phyloP scores from a whole-genome alignment of 257 asterid genomes.

The Primulina eburnea region DNA sequence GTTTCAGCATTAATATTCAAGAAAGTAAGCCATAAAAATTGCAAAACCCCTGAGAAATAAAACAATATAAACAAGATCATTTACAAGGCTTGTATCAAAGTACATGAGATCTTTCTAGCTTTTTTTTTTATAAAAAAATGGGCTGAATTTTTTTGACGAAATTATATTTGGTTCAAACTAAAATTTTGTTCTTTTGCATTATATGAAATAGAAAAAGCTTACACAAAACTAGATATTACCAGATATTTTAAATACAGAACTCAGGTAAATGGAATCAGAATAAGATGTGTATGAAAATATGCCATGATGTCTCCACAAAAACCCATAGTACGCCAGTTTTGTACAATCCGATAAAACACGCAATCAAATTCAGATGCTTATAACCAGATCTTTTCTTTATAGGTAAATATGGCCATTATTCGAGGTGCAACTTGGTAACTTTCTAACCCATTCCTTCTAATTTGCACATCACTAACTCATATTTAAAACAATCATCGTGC shows the following conservation, averaged over 20 bases:
- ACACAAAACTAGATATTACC: conserved; percentile 5
- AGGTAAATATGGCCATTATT: too few species aligned
- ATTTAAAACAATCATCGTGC: too few species aligned
- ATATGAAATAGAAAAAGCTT: conserved; percentile 11
- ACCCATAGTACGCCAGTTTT: background rate
- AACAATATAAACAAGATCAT: background rate
- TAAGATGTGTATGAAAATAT: background rate
- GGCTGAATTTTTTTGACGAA: conserved; percentile 3
- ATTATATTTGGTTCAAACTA: background rate
- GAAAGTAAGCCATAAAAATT: background rate
- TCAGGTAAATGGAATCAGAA: conserved; percentile 9
- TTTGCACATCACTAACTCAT: too few species aligned
- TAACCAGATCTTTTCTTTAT: too few species aligned
- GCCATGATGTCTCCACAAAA: background rate
- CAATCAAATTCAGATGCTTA: too few species aligned
- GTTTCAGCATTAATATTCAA: background rate
- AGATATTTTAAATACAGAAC: conserved; percentile 20
- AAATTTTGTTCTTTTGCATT: background rate
- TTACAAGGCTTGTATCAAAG: conserved; percentile 4
- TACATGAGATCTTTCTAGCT: background rate
- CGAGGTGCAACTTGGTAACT: too few species aligned
- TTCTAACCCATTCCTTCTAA: too few species aligned
- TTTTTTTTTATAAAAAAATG: conserved; percentile 17
- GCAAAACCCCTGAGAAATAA: too few species aligned
- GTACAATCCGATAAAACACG: background rate